Conservation (phyloP, 805 yeast species). For the Wickerhamiella nectarea region DNA sequence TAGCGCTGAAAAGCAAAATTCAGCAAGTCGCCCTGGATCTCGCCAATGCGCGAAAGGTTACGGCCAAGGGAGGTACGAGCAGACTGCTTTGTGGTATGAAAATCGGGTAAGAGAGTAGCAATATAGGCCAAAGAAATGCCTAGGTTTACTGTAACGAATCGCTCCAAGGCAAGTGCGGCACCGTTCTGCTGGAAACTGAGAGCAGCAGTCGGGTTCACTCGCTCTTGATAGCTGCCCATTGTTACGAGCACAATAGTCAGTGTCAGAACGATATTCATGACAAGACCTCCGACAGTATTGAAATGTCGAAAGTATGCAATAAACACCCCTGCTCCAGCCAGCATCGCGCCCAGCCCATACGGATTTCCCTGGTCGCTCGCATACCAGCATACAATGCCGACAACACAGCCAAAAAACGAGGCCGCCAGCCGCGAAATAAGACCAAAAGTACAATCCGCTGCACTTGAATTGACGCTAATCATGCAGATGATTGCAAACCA, state of each 20-base stretch:
- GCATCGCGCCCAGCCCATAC: conserved; percentile 4
- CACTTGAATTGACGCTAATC: conserved; percentile 22
- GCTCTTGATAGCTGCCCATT: conserved; percentile 4
- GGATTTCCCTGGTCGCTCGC: conserved; percentile 24
- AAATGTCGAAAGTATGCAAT: conserved; percentile 1
- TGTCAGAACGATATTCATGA: conserved; percentile 4
- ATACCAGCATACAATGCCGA: conserved; percentile 27
- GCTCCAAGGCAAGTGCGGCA: conserved; percentile 1
- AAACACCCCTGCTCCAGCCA: conserved; percentile 1
- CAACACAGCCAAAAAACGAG: conserved; percentile 23
- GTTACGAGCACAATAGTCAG: conserved; percentile 4
- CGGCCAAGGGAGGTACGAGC: conserved; percentile 21
- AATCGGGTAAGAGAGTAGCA: background rate
- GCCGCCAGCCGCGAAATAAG: conserved; percentile 21
- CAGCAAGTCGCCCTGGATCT: conserved; percentile 22
- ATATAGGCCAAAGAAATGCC: conserved; percentile 1
- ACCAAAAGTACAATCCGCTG: conserved; percentile 26
- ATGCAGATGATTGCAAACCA: conserved; percentile 26
- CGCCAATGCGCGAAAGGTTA: conserved; percentile 20
- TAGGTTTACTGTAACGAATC: conserved; percentile 2
- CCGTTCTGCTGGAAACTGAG: background rate
- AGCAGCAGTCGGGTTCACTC: background rate
- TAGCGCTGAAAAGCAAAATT: conserved; percentile 23
- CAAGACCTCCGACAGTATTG: conserved; percentile 5
- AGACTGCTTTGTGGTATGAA: conserved; percentile 15